Percentiles rank a stretch among this genome's conserved stretches.
These are phyloP conservation scores for Silene uniflora DNA, from an alignment of 148 eudicot species.

Conservation along the genomic window DNA sequence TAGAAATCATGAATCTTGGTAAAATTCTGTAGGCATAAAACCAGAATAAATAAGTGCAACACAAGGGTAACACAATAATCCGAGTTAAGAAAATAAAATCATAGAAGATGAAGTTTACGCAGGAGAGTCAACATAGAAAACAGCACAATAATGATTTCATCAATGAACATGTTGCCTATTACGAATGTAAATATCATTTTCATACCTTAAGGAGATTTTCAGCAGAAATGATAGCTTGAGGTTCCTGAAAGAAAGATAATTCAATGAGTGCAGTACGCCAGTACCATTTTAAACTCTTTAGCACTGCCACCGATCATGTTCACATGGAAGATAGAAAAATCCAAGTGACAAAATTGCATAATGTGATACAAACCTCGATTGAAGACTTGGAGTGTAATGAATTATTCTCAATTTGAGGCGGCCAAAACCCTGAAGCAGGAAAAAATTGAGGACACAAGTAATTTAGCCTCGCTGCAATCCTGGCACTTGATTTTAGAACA, in stretches of 20 bases:
- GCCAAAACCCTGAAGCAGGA: conserved; percentile 91
- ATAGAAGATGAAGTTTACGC: not conserved
- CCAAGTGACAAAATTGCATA: conserved; percentile 4
- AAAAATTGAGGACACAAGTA: conserved; percentile 83
- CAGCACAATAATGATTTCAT: not conserved
- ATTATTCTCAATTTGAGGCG: conserved; percentile 31
- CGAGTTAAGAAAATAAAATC: not conserved
- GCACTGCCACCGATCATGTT: not conserved
- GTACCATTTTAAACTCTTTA: not conserved
- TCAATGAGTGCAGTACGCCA: conserved; percentile 15
- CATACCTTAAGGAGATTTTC: conserved; percentile 96
- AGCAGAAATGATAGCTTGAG: conserved; percentile 41
- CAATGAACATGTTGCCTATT: not conserved
- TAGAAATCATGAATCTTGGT: not conserved
- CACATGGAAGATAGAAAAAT: conserved; percentile 16
- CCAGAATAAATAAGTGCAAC: not conserved
- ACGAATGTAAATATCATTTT: not conserved
- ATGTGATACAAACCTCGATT: conserved; percentile 43
- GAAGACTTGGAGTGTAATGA: conserved; percentile 26
- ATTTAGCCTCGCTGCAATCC: conserved; percentile 81
- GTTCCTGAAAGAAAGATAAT: conserved; percentile 43
- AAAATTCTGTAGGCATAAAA: not conserved
- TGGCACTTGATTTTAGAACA: conserved; percentile 76
- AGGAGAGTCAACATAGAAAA: not conserved
- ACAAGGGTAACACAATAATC: too few relatives aligned